phyloP scores from a whole-genome alignment of 305 asterid species.

The Fraxinus ornus region DNA sequence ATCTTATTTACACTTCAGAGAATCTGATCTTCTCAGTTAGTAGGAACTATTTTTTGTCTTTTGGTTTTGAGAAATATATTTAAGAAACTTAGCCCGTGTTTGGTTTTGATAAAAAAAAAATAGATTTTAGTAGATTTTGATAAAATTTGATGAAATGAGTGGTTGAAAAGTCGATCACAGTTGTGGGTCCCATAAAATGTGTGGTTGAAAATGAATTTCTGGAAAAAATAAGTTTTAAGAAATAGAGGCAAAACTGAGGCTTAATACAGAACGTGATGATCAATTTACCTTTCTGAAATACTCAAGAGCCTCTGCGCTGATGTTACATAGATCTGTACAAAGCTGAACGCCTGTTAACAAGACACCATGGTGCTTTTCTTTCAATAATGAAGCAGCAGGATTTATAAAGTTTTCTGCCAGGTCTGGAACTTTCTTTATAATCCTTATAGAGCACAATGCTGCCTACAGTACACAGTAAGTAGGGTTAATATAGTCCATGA shows the following conservation, averaged over 20 bases:
- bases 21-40: background rate
- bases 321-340: slow-evolving; percentile 76
- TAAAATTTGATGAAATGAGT: background rate
- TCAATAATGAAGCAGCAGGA: slow-evolving; percentile 74
- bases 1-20: background rate
- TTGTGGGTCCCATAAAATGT: background rate
- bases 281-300: slow-evolving; percentile 75
- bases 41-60: slow-evolving; percentile 6
- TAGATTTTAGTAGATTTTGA: background rate
- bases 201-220: background rate
- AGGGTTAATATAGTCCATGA: slow-evolving; percentile 23
- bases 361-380: slow-evolving; percentile 99
- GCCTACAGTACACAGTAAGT: slow-evolving; percentile 59
- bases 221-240: background rate
- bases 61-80: slow-evolving; percentile 16
- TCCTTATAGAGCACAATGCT: slow-evolving; percentile 91
- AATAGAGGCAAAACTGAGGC: background rate
- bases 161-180: background rate
- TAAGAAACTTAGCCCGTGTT: slow-evolving; percentile 4
- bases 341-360: slow-evolving; percentile 93
- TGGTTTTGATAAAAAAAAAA: background rate
- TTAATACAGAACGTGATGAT: slow-evolving; percentile 3
- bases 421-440: slow-evolving; percentile 95
- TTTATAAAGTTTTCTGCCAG: slow-evolving; percentile 87
- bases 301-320: slow-evolving; percentile 84